Evolutionary conservation across 345 rosid genomes (phyloP), one percentile per base, ranked within the genome.

Genomic region (Syzygium aromaticum): DNA sequence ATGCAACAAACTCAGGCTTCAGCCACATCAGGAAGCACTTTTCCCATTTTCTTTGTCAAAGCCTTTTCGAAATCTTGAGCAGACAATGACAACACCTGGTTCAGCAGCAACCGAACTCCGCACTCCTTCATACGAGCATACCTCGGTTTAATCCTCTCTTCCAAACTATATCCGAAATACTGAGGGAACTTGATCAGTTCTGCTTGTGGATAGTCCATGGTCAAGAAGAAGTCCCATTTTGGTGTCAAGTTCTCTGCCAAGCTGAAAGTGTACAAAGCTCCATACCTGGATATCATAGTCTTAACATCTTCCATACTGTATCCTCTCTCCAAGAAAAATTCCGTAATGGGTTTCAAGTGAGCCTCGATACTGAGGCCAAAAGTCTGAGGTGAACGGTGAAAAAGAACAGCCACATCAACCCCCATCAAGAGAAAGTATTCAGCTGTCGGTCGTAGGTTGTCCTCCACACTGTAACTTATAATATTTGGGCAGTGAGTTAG

Each of bases 191-290:
- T 96, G 46, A 96, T 94, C 5, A 97, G 97, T 90, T 96, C 98
- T 7, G 94, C 89, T 33, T 88, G 94, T 5, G 95, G 89, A 90
- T 95, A 97, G 86, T 94, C 98, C 98, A 94, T 95, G 53, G 95
- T 96, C 90, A 94, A 90, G 93, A 94, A 97, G 90, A 93, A 97
- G 59, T 97, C 96, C 99, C 99, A 97, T 89, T 97, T 97, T 7
- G 96, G 96, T 73, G 88, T 90, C 94, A 97, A 56, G 86, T 96
- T 97, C 84, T 89, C 95, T 46, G 86, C 90, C 94, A 97, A 91
- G 91, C 99, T 97, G 80, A 96, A 96, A 16, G 97, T 93, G 52
- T 94, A 96, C 57, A 97, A 87, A 57, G 95, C 93, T 90, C 98
- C 97, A 89, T 92, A 94, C 89, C 98, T 94, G 25, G 96, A 91